Evolutionary conservation across 805 yeast genomes (phyloP), one percentile per base, ranked within the genome.

Genomic region (Metschnikowia anglica): DNA sequence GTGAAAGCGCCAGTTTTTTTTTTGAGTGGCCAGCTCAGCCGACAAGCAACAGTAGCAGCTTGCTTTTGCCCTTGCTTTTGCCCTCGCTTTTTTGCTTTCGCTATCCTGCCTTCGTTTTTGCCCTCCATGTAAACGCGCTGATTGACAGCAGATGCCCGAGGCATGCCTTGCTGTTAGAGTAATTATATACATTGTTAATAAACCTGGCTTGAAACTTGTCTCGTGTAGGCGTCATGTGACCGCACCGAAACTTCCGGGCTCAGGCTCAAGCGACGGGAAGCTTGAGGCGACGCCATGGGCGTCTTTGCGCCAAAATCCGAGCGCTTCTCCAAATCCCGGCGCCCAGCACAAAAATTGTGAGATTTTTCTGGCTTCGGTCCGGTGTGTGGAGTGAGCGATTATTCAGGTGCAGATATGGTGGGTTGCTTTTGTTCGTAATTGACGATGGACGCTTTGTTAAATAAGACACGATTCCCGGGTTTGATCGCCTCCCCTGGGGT

Each of bases 341-440:
- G 20, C 32, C 32, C 15, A 34, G 20, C 4, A 21, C 18, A 23
- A 31, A 18, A 23, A 23, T 10, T 23, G 5, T 19, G 37, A 16
- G 40, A 28, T 7, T 28, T 37, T 37, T 20, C 21, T 23, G 28
- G 21, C 25, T 12, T 27, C 15, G n/a, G 27, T 38, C 41, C 35
- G 41, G 42, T n/a, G 25, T 26, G 25, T 25, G 27, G 41, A 27
- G 18, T 18, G 37, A 24, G 33, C 25, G 26, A 32, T 16, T 39
- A 17, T 19, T 32, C 26, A 37, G 40, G 15, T 20, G 40, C 40
- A 37, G 27, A 25, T n/a, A 15, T 31, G 25, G 15, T 7, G 16
- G 20, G n/a, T 23, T 37, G 30, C 32, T 26, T 26, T 35, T 26
- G 23, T 16, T 26, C 29, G 29, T 10, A 21, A 10, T n/a, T n/a